Conservation (phyloP, 495 filamentous ascomycete genomes). For the Aspergillus steynii region DNA sequence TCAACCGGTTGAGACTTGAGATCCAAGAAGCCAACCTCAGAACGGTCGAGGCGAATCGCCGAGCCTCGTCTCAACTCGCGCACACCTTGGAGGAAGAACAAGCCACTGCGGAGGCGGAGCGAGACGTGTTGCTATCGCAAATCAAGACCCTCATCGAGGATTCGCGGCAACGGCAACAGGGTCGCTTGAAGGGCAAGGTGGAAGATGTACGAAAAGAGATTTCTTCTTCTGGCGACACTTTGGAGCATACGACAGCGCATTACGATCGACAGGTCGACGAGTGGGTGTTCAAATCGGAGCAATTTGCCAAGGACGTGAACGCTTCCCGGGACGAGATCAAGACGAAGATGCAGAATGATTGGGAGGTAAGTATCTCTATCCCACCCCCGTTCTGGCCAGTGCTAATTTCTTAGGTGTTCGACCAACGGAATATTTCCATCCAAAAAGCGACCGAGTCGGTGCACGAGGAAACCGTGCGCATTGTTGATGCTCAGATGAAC, state of each 20-base stretch:
- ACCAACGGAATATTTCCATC: constrained; percentile 76
- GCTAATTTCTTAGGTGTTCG: constrained; percentile 60
- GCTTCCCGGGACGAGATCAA: constrained; percentile 76
- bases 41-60: constrained; percentile 63
- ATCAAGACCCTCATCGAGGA: constrained; percentile 73
- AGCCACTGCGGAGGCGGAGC: constrained; percentile 69
- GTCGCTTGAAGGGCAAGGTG: constrained; percentile 65
- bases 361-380: constrained; percentile 61
- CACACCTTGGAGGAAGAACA: constrained; percentile 74
- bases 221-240: constrained; percentile 54
- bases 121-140: constrained; percentile 69
- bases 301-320: constrained; percentile 67
- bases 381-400: constrained; percentile 12
- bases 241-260: constrained; percentile 62
- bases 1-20: constrained; percentile 66
- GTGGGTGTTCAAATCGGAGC: constrained; percentile 70
- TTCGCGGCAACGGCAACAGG: constrained; percentile 70
- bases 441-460: constrained; percentile 81
- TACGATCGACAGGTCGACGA: constrained; percentile 72
- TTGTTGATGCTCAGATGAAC: constrained; percentile 85
- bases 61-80: constrained; percentile 67
- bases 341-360: constrained; percentile 81
- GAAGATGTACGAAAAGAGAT: constrained; percentile 62
- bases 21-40: constrained; percentile 65
- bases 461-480: constrained; percentile 86